Base-by-base conservation (phyloP, 2,329 filamentous ascomycete species). In the Aspergillus sergii region DNA sequence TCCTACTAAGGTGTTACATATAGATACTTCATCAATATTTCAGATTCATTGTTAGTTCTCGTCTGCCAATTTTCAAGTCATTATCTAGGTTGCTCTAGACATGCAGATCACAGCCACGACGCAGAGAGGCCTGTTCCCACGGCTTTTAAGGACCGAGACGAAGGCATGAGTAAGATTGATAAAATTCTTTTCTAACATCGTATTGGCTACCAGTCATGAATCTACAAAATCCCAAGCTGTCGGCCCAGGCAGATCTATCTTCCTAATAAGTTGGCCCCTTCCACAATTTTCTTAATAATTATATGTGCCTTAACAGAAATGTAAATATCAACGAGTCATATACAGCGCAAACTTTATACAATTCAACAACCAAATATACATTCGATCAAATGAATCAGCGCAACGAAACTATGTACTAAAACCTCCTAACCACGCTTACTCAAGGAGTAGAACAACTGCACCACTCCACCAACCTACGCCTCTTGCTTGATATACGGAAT, bases 401-500 rank as follows among this genome's bases (percentile, higher is more conserved):
- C 16, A 9, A 41, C 39, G 7, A 9, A n/a, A n/a, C 2, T 41
- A n/a, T 41, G 39, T n/a, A 41, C 16, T n/a, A 41, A n/a, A 41
- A n/a, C 12, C 19, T 16, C 0, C 1, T 1, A 7, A 41, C 39
- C 8, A 19, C 16, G 39, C 3, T 41, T 10, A n/a, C 16, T n/a
- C 16, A 19, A 16, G 14, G 0, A 41, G 39, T n/a, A n/a, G 7
- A 10, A 26, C 23, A n/a, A 0, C 9, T 41, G 16, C 1, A n/a
- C 16, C 19, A 2, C 3, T 10, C 39, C 16, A 41, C 16, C 7
- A 19, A 4, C 0, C 6, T 14, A 48, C 8, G 45, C 45, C 9
- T 48, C 21, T 32, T 28, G 21, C 50, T 55, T 59, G 59, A 78
- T 79, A 62, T 83, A 84, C 12, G 82, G 81, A 64, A 84, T 82